Percentiles rank a stretch among this genome's conserved stretches.
Evolutionary conservation across 768 basidiomycete species (phyloP).

Genomic region (Lyophyllum decastes): DNA sequence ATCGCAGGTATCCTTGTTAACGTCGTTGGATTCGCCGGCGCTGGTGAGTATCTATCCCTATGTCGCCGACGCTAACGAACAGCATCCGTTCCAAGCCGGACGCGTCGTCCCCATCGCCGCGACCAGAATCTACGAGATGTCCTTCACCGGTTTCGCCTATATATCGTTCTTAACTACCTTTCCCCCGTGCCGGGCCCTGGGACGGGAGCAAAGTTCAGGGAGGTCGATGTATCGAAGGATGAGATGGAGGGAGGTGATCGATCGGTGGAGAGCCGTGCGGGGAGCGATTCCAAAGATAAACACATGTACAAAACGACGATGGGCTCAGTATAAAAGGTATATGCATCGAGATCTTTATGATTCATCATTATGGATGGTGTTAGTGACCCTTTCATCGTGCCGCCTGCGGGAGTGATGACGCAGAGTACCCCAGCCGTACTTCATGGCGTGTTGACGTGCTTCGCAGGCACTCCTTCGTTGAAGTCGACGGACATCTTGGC

Average conservation of each 20-base stretch:
- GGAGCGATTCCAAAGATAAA: background rate
- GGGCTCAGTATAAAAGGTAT: background rate
- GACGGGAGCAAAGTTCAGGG: background rate
- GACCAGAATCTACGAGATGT: slow-evolving; percentile 72
- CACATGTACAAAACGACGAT: background rate
- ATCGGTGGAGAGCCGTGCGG: background rate
- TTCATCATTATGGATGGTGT: too few relatives aligned
- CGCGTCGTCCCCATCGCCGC: slow-evolving; percentile 64
- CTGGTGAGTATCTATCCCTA: slow-evolving; percentile 52
- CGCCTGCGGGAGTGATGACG: too few relatives aligned
- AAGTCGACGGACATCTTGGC: too few relatives aligned
- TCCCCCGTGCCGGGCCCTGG: slow-evolving; percentile 56
- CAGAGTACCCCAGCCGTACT: too few relatives aligned
- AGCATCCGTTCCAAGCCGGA: slow-evolving; percentile 42
- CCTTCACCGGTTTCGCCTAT: slow-evolving; percentile 83
- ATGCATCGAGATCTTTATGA: too few relatives aligned
- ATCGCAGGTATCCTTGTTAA: slow-evolving; percentile 79
- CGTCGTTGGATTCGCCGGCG: slow-evolving; percentile 79
- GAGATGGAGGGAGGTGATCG: background rate
- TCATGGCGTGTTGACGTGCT: too few relatives aligned
- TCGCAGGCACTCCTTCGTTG: too few relatives aligned
- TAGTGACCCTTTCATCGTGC: too few relatives aligned
- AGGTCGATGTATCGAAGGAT: background rate
- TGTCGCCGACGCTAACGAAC: background rate
- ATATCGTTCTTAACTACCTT: slow-evolving; percentile 56